A percentile compares a stretch with the other conserved stretches of the same genome.
These are phyloP conservation scores for Chrysosphaeria jannelii DNA, from an alignment of 2,329 filamentous ascomycete species.

Conservation along the genomic window DNA sequence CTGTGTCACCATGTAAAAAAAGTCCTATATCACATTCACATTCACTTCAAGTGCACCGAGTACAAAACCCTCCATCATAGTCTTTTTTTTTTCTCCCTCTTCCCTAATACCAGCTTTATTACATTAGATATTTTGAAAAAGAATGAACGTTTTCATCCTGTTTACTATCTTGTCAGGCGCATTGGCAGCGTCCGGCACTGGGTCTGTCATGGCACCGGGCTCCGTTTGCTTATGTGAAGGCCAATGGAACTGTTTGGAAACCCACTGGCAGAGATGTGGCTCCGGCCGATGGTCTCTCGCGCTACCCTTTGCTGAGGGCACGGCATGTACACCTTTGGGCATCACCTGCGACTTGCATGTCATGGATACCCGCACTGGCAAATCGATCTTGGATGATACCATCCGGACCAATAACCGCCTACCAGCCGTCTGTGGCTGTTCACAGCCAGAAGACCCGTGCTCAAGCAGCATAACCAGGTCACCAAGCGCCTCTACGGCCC, in stretches of 20 bases:
- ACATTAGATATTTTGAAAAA: slow-evolving; percentile 1
- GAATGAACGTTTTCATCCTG: neutral
- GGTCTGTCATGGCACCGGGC: slow-evolving; percentile 6
- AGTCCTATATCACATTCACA: neutral
- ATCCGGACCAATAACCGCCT: no score
- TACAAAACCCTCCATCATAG: neutral
- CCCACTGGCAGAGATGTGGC: slow-evolving; percentile 19
- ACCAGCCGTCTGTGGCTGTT: no score
- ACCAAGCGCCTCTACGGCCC: no score
- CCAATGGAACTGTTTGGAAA: slow-evolving; percentile 22
- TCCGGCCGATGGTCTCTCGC: slow-evolving; percentile 15
- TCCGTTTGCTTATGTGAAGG: slow-evolving; percentile 15
- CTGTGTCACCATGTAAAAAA: neutral
- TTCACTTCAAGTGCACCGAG: neutral
- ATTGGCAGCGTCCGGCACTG: neutral
- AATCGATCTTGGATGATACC: no score
- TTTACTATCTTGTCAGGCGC: neutral
- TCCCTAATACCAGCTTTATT: neutral
- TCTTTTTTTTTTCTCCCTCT: slow-evolving; percentile 1
- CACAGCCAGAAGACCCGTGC: no score
- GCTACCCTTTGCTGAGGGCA: slow-evolving; percentile 15
- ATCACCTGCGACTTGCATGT: slow-evolving; percentile 11
- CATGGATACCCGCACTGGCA: neutral
- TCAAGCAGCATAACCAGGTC: no score
- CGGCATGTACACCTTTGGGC: slow-evolving; percentile 14